Base-by-base conservation (phyloP, 1,284 basidiomycete genomes). In the Agaricales sp. region DNA sequence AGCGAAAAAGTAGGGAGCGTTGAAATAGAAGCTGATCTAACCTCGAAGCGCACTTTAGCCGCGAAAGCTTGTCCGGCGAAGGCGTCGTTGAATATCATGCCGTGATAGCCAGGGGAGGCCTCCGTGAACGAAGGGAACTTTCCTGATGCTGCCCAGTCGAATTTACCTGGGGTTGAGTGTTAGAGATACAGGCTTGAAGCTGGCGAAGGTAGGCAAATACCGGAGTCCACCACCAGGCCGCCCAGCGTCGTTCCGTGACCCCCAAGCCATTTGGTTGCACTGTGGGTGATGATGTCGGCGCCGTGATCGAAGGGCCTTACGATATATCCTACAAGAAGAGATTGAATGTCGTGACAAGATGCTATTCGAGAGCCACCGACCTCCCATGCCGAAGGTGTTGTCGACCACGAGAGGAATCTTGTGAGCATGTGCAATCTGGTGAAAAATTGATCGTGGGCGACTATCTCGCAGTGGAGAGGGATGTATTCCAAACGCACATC, bases 231-330 rank as follows among this genome's bases (percentile, higher is more conserved):
- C 47, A 82, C 63, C 19, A 80, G 73, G 52, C 80, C 86, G 1
- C 70, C 84, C 46, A 88, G 82, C n/a, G 82, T 86, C 8, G 80
- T 87, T 45, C 86, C 83, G 58, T 86, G 85, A 0, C 85, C 83
- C 21, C 83, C 80, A 41, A 87, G 85, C 86, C 85, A 88, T 62
- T 88, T 86, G 11, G 82, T 87, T 2, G 82, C 80, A 47, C 76
- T 80, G 64, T 87, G 79, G 11, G 82, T 76, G 26, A 84, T 71
- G 48, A 87, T 80, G 57, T 87, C 75, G 47, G 81, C 82, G 23
- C 84, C 84, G 52, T 78, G 71, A 39, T 81, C 76, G 41, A 84
- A 79, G 14, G 83, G 82, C 1, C 73, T 69, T 41, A 80, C 56
- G 16, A 79, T 64, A 57, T 78, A 80, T 6, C 26, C 26, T 30